Evolutionary conservation across 208 protist genomes (phyloP), one percentile per base, ranked within the genome.

Genomic region (Wallacemonas collosoma): DNA sequence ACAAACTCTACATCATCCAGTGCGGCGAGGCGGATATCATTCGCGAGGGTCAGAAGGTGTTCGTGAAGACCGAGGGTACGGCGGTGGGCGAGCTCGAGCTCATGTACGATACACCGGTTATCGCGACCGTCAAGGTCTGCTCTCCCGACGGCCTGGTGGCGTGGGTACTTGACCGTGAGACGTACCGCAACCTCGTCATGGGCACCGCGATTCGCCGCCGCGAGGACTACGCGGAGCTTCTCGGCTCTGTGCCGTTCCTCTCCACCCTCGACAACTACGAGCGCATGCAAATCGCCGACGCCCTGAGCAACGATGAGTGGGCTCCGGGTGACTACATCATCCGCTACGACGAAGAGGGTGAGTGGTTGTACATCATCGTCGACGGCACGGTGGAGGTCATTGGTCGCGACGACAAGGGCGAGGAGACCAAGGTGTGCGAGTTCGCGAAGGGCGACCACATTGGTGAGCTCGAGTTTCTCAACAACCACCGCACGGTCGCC

Each of bases 321-420:
- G 44, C 67, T 2, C 61, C 76, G 2, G 91, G 92, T 6, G 87
- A 97, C 57, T 91, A 93, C 80, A 93, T 97, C 74, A 93, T 97
- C 62, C 88, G 80, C 77, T 93, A 90, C 80, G 88, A 79, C 65
- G 90, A 94, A 69, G 88, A 87, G 71, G 93, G 93, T 9, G 89
- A 97, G 79, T 97, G 93, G 90, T 85, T 97, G 45, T 95, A 94
- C 80, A 94, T 97, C 71, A 93, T 97, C 50, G 85, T 95, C 63
- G 86, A 95, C 51, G 93, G 93, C 71, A 80, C 66, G 0, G 90
- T 95, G 36, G 87, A 97, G 81, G 90, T 95, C 36, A 89, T 97
- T 74, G 93, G 93, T 8, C 88, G 93, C 40, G 86, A 95, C 65
- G 79, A 75, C 39, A 54, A 83, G 12, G 90, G 89, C 36, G 80